Conservation (phyloP, 441 rosid genomes). For the Bruguiera hainesii region DNA sequence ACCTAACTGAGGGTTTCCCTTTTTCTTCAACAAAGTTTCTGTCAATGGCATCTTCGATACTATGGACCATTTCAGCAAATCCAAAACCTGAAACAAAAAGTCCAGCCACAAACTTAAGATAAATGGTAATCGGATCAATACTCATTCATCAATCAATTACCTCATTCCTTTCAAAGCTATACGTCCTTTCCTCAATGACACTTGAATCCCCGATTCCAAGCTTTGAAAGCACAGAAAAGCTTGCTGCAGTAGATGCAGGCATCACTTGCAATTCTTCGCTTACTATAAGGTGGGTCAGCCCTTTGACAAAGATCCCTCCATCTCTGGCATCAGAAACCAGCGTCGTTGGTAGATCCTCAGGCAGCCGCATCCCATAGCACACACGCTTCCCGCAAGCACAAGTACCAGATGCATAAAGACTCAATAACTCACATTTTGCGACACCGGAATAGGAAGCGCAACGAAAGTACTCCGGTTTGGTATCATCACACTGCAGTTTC, state of each 20-base stretch:
- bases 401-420: neutral
- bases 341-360: neutral
- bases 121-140: too few relatives aligned
- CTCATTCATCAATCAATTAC: constrained; percentile 2
- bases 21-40: constrained; percentile 13
- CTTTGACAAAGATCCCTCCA: constrained; percentile 22
- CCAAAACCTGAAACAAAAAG: constrained; percentile 19
- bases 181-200: constrained; percentile 8
- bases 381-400: constrained; percentile 21
- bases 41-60: constrained; percentile 22
- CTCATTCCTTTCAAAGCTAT: constrained; percentile 1
- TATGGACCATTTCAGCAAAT: constrained; percentile 17
- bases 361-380: accelerated
- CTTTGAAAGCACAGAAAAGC: constrained; percentile 18
- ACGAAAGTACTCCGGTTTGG: neutral
- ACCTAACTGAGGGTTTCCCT: neutral
- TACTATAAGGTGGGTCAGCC: neutral
- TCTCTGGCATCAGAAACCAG: neutral
- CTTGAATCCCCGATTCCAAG: constrained; percentile 8
- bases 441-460: too few relatives aligned
- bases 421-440: neutral
- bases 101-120: neutral
- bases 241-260: constrained; percentile 15
- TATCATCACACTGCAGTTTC: constrained; percentile 12
- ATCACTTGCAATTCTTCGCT: constrained; percentile 19